phyloP scores from a whole-genome alignment of 2,329 filamentous ascomycete genomes.

The Claviceps capensis region DNA sequence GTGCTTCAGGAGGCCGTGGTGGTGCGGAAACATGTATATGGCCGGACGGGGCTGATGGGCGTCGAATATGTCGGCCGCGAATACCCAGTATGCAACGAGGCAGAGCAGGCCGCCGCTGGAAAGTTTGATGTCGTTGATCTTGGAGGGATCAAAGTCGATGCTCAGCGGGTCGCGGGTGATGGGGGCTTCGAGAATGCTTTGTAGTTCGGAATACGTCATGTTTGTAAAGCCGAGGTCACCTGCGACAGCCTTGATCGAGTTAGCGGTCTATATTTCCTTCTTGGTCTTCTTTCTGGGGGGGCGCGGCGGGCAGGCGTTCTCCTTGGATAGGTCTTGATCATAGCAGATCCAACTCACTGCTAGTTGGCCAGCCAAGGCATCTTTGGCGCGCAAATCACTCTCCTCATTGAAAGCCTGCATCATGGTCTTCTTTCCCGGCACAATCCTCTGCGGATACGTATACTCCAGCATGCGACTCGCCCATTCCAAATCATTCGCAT shows the following conservation, averaged over 20 bases:
- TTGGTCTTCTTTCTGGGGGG: no score
- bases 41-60: slow-evolving; percentile 38
- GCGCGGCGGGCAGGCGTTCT: no score
- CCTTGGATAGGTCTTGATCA: no score
- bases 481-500: slow-evolving; percentile 46
- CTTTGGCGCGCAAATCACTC: slow-evolving; percentile 43
- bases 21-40: slow-evolving; percentile 46
- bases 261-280: no score
- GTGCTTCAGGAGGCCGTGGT: slow-evolving; percentile 36
- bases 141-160: slow-evolving; percentile 29
- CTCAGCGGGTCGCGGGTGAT: slow-evolving; percentile 31
- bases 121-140: slow-evolving; percentile 38
- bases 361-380: slow-evolving; percentile 58
- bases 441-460: slow-evolving; percentile 48
- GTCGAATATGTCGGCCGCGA: slow-evolving; percentile 47
- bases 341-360: slow-evolving; percentile 35
- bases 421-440: slow-evolving; percentile 47
- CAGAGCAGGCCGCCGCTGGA: slow-evolving; percentile 46
- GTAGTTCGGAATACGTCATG: slow-evolving; percentile 31
- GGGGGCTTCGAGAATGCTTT: slow-evolving; percentile 27
- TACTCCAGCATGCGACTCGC: slow-evolving; percentile 53
- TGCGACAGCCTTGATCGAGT: slow-evolving; percentile 38
- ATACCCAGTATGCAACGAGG: slow-evolving; percentile 47
- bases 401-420: slow-evolving; percentile 52
- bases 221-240: slow-evolving; percentile 44